Base-by-base conservation (phyloP, 768 basidiomycete genomes). In the Harrya chromipes region DNA sequence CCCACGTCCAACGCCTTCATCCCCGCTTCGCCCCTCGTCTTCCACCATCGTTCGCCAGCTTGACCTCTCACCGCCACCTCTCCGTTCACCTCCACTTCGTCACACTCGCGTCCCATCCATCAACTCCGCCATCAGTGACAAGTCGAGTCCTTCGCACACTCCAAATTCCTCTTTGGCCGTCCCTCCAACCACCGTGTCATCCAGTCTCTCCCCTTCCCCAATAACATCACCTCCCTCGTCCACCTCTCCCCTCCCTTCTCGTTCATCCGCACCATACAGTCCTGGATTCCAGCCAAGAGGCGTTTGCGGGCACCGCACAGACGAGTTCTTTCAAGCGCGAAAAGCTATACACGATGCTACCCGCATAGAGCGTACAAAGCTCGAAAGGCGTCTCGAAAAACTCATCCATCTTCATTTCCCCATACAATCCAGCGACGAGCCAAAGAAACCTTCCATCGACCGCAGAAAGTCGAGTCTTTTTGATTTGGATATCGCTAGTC, bases 261-360 rank as follows among this genome's bases (percentile, higher is more conserved):
- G 60, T 43, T 53, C 65, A 42, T 60, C 69, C 5, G 82, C 85
- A 1, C 87, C 85, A 2, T 98, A 98, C 64, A 83, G 86, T 40
- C 84, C 90, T 3, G 92, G 93, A 1, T 99, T 97, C 64, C 95
- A 99, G 65, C 95, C 95, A 6, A 87, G 79, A 59, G 94, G 94
- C 5, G 81, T 93, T 5, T 85, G 82, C 63, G 73, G 84, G 12
- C 83, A 78, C 6, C 80, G 87, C 33, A 97, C 94, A 7, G 92
- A 90, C 47, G 88, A 91, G 46, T 97, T 92, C 59, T 49, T 49
- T 4, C 76, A 77, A 4, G 55, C 74, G 11, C 73, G 76, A 23
- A 69, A 62, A 17, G 53, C 50, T 24, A 66, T 50, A 35, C 68
- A 72, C 11, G 76, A 77, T 41, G 69, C 67, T 13, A 78, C 78